Base-by-base conservation (phyloP, 2,329 filamentous ascomycete species). In the Calonectria pseudoturangicola region DNA sequence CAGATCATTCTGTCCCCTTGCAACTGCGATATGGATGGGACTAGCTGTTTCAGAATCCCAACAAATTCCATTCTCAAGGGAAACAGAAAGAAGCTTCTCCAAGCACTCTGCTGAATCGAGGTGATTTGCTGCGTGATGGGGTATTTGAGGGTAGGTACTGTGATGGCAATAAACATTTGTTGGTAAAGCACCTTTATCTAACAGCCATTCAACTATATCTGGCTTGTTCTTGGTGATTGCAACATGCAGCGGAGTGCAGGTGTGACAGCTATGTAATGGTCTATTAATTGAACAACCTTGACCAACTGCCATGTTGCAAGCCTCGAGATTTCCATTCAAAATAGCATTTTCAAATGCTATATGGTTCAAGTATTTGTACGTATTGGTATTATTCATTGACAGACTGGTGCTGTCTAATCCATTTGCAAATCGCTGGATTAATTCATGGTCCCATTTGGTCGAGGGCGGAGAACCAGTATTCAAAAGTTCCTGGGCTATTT, bases 241-340 rank as follows among this genome's bases (percentile, higher is more conserved):
- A 4, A 51, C 66, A 48, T 60, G 48, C 5, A 68, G 9, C 4
- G 66, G 66, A 3, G 66, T 68, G n/a, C 66, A 68, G 16, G 4
- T 68, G 41, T 21, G 27, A n/a, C 66, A 68, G 10, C 51, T 60
- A 4, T 21, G 21, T 2, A 60, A 18, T 15, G 41, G 13, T 13
- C 28, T 25, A 13, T 41, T 21, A 13, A 68, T 39, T 5, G 51
- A 39, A n/a, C 51, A 48, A 10, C 51, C 51, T 15, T 47, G 36
- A 1, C 6, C 28, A 25, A 67, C 12, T 4, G 50, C 30, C 12
- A 4, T 45, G 16, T 58, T 45, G 18, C 50, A 47, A 2, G 15
- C 25, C 2, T 21, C 18, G 13, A 36, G 18, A n/a, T 58, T 8
- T 10, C 50, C 65, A 5, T 10, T 13, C 10, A 67, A 28, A 33